A percentile compares a stretch with the other conserved stretches of the same genome.
Evolutionary conservation across 371 early-diverging fungal species (phyloP).

Genomic region (Parasitella parasitica): DNA sequence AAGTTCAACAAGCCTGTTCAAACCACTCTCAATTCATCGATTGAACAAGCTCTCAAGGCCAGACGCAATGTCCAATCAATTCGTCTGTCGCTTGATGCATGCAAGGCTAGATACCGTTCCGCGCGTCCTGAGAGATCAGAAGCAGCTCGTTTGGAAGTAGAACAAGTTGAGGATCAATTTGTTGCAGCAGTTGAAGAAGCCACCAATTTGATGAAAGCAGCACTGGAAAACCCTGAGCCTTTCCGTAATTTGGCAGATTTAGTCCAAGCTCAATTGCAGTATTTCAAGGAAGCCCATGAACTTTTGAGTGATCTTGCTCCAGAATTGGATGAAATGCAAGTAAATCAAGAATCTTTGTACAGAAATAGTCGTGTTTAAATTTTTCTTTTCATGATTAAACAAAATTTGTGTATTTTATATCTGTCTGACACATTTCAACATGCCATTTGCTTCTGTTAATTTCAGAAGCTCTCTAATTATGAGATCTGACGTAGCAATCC

Average conservation of each 20-base stretch:
- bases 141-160: conserved; percentile 76
- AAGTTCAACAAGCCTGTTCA: conserved; percentile 77
- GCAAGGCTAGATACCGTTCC: conserved; percentile 73
- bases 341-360: conserved; percentile 87
- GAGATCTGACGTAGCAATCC: too few species aligned
- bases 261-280: conserved; percentile 81
- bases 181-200: conserved; percentile 90
- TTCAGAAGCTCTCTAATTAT: too few species aligned
- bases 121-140: conserved; percentile 73
- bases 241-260: conserved; percentile 81
- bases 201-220: conserved; percentile 86
- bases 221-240: conserved; percentile 85
- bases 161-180: conserved; percentile 89
- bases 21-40: conserved; percentile 66
- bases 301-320: conserved; percentile 79
- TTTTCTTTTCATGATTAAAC: background rate
- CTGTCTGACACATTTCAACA: too few species aligned
- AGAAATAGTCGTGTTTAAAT: conserved; percentile 54
- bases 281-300: conserved; percentile 80
- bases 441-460: too few species aligned
- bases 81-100: conserved; percentile 80
- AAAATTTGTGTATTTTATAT: background rate
- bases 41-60: conserved; percentile 81
- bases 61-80: conserved; percentile 78
- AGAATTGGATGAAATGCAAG: conserved; percentile 90